Conservation (phyloP, 441 rosid genomes). For the Aquilaria agallochum region DNA sequence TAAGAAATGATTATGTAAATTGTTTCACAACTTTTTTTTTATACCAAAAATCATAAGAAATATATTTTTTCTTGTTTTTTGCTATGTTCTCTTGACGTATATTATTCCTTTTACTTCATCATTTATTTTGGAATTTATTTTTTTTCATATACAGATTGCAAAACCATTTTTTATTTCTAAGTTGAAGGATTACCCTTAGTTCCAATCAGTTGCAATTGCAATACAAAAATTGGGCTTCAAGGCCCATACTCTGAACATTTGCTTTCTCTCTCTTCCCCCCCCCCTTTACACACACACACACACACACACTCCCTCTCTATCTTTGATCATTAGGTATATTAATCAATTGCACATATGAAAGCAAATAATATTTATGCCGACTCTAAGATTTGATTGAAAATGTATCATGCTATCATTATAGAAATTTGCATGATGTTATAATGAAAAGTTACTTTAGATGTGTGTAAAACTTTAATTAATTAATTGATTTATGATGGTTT, state of each 20-base stretch:
- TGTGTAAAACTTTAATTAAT: no score
- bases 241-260: conserved; percentile 22
- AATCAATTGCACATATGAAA: no score
- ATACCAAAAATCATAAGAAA: conserved; percentile 4
- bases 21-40: conserved; percentile 1
- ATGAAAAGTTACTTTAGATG: no score
- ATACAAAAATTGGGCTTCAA: conserved; percentile 59
- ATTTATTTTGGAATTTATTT: background rate
- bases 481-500: no score
- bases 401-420: no score
- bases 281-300: no score
- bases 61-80: conserved; percentile 2
- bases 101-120: background rate
- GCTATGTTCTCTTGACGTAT: conserved; percentile 1
- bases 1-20: background rate
- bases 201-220: conserved; percentile 48
- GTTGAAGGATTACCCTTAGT: conserved; percentile 48
- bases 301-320: no score
- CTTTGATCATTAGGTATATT: no score
- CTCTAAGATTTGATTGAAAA: no score
- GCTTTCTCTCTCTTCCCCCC: no score
- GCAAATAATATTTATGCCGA: no score
- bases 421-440: no score
- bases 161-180: conserved; percentile 48
- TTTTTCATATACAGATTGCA: conserved; percentile 36